Evolutionary conservation across 169 alveolate species (phyloP).

Genomic region (Plasmodium chabaudi): DNA sequence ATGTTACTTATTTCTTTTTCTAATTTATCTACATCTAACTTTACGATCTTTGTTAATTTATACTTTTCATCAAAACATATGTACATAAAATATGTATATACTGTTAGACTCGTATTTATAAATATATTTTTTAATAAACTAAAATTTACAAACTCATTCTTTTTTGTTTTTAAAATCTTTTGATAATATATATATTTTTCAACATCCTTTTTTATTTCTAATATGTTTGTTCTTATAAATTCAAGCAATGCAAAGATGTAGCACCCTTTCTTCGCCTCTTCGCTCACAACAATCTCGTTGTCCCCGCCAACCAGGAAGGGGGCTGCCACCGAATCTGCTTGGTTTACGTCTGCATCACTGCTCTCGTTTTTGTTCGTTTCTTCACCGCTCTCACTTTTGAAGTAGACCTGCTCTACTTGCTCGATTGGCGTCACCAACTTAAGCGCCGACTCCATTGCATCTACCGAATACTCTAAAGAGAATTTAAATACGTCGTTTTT

Average conservation of each 20-base stretch:
- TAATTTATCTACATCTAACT: slow-evolving; percentile 4
- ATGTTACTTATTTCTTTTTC: slow-evolving; percentile 20
- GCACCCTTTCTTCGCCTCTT: not conserved
- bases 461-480: not conserved
- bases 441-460: not conserved
- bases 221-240: slow-evolving; percentile 28
- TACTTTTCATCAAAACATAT: slow-evolving; percentile 23
- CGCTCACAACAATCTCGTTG: not conserved
- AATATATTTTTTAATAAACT: slow-evolving; percentile 44
- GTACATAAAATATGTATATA: slow-evolving; percentile 38
- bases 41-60: not conserved
- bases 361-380: not conserved
- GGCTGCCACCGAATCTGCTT: not conserved
- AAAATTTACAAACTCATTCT: slow-evolving; percentile 54
- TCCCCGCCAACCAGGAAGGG: not conserved
- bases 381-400: not conserved
- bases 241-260: slow-evolving; percentile 37
- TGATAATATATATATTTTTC: slow-evolving; percentile 52
- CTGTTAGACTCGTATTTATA: slow-evolving; percentile 41
- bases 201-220: slow-evolving; percentile 35
- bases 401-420: slow-evolving; percentile 14
- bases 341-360: not conserved
- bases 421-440: slow-evolving; percentile 4
- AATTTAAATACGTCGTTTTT: not conserved
- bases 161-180: slow-evolving; percentile 30